phyloP scores from a whole-genome alignment of 176 grass and related monocot genomes.

The Typha latifolia region DNA sequence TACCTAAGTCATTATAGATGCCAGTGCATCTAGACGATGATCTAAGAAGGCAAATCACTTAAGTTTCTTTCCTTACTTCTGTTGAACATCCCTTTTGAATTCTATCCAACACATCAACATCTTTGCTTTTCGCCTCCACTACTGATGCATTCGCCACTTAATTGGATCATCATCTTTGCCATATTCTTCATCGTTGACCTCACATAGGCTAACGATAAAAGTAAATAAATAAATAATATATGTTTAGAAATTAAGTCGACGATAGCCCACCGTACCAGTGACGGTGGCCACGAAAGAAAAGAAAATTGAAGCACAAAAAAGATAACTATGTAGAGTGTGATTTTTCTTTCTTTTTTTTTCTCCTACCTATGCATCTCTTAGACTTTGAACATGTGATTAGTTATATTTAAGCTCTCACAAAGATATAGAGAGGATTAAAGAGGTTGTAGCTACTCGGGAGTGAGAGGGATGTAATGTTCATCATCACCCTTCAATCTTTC shows the following conservation, averaged over 20 bases:
- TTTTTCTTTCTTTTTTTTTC: neutral
- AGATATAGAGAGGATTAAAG: no score
- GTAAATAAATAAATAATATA: no score
- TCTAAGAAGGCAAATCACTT: neutral
- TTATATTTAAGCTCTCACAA: neutral
- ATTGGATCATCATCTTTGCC: neutral
- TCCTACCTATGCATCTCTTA: no score
- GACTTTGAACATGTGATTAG: neutral
- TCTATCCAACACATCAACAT: slow-evolving; percentile 34
- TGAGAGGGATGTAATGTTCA: no score
- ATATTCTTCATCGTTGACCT: neutral
- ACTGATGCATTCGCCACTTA: neutral
- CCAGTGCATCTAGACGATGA: neutral
- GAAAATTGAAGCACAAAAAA: neutral
- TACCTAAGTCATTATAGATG: neutral
- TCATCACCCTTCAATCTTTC: neutral
- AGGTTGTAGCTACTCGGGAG: no score
- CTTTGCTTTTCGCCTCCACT: slow-evolving; percentile 65
- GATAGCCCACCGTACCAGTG: no score
- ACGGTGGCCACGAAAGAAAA: neutral
- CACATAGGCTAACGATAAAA: neutral
- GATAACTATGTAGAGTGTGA: neutral
- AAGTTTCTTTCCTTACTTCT: neutral
- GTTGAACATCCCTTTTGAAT: slow-evolving; percentile 19
- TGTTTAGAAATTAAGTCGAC: no score